Conservation (phyloP, 176 grass and related monocot species). For the Eragrostis nindensis region DNA sequence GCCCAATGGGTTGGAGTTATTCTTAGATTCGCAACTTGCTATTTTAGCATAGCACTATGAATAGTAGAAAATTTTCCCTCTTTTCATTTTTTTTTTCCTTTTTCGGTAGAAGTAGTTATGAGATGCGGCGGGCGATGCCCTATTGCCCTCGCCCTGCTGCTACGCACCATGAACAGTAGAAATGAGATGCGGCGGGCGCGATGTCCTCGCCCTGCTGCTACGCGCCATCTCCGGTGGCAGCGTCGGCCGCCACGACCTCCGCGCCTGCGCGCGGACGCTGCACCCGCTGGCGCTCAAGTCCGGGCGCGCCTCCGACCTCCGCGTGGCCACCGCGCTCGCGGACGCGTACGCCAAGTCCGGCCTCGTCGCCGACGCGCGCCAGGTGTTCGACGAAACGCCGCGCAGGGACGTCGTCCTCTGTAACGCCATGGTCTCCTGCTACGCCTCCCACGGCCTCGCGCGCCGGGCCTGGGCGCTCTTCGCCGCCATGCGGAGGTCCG, state of each 20-base stretch:
- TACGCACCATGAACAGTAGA: no score
- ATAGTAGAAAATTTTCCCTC: no score
- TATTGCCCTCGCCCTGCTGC: no score
- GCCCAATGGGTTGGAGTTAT: no score
- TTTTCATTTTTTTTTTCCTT: no score
- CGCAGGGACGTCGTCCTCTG: slow-evolving; percentile 48
- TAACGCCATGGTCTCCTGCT: slow-evolving; percentile 84
- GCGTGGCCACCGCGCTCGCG: slow-evolving; percentile 45
- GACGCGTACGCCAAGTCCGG: slow-evolving; percentile 46
- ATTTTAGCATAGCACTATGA: no score
- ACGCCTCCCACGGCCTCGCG: slow-evolving; percentile 52
- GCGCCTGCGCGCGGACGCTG: not conserved
- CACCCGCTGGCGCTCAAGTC: slow-evolving; percentile 45
- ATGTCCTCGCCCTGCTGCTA: not conserved
- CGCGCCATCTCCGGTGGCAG: slow-evolving; percentile 6
- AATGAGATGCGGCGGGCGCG: slow-evolving; percentile 4
- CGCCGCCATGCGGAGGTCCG: slow-evolving; percentile 32
- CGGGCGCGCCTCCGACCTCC: slow-evolving; percentile 37
- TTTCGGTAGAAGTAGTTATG: no score
- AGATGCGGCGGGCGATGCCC: no score
- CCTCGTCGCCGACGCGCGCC: slow-evolving; percentile 28
- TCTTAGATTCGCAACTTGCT: no score
- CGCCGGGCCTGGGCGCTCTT: slow-evolving; percentile 55
- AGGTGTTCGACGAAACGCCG: slow-evolving; percentile 57
- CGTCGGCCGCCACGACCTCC: not conserved